These are phyloP conservation scores for Podospora anserina DNA, from an alignment of 495 filamentous ascomycete species.

Conservation along the genomic window DNA sequence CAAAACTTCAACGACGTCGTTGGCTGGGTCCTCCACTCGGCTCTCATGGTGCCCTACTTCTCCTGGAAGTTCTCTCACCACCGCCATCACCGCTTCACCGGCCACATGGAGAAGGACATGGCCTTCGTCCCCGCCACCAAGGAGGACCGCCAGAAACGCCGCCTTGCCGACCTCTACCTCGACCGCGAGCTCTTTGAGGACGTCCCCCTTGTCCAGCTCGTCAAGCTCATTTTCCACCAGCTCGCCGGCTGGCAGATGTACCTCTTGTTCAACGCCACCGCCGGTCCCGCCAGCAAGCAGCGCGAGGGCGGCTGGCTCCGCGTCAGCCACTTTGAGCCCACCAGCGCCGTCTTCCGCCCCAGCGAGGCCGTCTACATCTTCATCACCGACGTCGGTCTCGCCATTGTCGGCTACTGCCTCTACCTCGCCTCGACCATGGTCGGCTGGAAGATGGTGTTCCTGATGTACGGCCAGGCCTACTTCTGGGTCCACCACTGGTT, in stretches of 20 bases:
- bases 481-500: conserved; percentile 99
- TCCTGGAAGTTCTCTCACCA: conserved; percentile 93
- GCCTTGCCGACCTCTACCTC: conserved; percentile 54
- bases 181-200: conserved; percentile 86
- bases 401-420: conserved; percentile 50
- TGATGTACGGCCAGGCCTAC: conserved; percentile 92
- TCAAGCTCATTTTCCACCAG: conserved; percentile 75
- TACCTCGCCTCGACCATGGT: conserved; percentile 63
- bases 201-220: conserved; percentile 76
- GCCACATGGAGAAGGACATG: conserved; percentile 95
- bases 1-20: conserved; percentile 77
- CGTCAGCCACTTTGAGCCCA: conserved; percentile 92
- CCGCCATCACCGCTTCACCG: conserved; percentile 94
- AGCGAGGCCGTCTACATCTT: conserved; percentile 81
- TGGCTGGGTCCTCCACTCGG: conserved; percentile 78
- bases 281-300: conserved; percentile 81
- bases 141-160: conserved; percentile 61
- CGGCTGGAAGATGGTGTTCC: conserved; percentile 76
- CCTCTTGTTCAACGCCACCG: conserved; percentile 80
- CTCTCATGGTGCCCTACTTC: conserved; percentile 81
- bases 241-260: conserved; percentile 87
- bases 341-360: conserved; percentile 84
- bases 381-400: conserved; percentile 77
- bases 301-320: conserved; percentile 68
- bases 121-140: conserved; percentile 88